Evolutionary conservation across 805 yeast species (phyloP).

Genomic region (Cyberlindnera saturnus): DNA sequence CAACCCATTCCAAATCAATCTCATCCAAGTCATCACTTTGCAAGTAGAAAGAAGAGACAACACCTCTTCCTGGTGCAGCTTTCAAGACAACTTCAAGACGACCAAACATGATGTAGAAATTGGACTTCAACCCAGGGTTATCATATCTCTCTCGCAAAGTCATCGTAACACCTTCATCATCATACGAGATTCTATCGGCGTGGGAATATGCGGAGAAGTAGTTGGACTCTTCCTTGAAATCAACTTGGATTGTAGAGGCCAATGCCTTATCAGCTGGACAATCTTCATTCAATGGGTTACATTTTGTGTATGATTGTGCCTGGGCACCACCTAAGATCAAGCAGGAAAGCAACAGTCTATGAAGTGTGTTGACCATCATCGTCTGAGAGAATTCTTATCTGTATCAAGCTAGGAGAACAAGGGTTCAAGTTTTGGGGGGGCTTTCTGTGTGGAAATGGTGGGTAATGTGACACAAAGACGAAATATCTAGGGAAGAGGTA

Average conservation of each 20-base stretch:
- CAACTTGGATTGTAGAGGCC: slow-evolving; percentile 45
- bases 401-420: too few species aligned
- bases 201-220: slow-evolving; percentile 37
- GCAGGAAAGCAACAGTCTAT: neutral
- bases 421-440: too few species aligned
- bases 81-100: slow-evolving; percentile 64
- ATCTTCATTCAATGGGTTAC: slow-evolving; percentile 38
- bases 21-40: slow-evolving; percentile 87
- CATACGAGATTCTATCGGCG: slow-evolving; percentile 38
- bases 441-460: too few species aligned
- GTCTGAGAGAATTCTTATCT: neutral
- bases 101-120: slow-evolving; percentile 87
- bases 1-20: slow-evolving; percentile 83
- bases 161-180: slow-evolving; percentile 55
- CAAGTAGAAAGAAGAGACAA: slow-evolving; percentile 73
- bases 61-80: slow-evolving; percentile 74
- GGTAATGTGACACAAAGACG: too few species aligned
- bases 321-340: neutral
- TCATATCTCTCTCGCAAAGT: slow-evolving; percentile 59
- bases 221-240: slow-evolving; percentile 42
- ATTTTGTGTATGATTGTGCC: slow-evolving; percentile 22
- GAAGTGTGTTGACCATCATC: neutral
- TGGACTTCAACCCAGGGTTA: slow-evolving; percentile 72
- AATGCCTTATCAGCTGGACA: slow-evolving; percentile 57
- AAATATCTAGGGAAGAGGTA: too few species aligned